phyloP scores from a whole-genome alignment of 2,329 filamentous ascomycete genomes.

The Sporothrix phasma region DNA sequence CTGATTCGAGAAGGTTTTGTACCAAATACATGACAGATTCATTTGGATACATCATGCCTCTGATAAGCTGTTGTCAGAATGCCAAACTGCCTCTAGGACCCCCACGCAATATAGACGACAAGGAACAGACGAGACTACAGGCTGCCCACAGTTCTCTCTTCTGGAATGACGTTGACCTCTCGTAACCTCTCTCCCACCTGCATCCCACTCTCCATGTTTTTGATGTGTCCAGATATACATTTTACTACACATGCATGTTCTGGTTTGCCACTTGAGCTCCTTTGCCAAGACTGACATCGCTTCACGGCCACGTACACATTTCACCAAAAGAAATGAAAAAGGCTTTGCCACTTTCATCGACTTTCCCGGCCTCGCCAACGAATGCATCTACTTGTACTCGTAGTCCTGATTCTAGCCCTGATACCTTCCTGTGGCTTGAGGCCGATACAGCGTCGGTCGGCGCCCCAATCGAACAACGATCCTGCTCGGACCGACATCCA shows the following conservation, averaged over 20 bases:
- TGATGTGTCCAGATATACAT: background rate
- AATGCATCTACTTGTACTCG: no score
- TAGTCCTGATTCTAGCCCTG: no score
- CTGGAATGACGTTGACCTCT: no score
- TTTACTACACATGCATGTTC: background rate
- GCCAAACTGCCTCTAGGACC: no score
- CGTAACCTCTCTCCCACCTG: background rate
- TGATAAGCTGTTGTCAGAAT: no score
- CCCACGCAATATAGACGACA: no score
- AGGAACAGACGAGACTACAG: no score
- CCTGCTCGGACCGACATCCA: conserved; percentile 12
- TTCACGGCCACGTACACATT: background rate
- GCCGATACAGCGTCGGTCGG: background rate
- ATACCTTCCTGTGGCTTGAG: no score
- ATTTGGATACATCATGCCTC: no score
- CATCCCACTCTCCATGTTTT: background rate
- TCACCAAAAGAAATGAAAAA: background rate
- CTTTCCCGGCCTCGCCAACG: background rate
- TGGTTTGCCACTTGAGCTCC: background rate
- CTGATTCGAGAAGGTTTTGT: no score
- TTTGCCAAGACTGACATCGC: background rate
- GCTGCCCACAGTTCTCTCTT: no score
- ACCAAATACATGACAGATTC: no score
- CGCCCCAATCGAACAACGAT: background rate
- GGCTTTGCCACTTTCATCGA: background rate